phyloP scores from a whole-genome alignment of 2,329 filamentous ascomycete species.

The Tolypocladium ophioglossoides region DNA sequence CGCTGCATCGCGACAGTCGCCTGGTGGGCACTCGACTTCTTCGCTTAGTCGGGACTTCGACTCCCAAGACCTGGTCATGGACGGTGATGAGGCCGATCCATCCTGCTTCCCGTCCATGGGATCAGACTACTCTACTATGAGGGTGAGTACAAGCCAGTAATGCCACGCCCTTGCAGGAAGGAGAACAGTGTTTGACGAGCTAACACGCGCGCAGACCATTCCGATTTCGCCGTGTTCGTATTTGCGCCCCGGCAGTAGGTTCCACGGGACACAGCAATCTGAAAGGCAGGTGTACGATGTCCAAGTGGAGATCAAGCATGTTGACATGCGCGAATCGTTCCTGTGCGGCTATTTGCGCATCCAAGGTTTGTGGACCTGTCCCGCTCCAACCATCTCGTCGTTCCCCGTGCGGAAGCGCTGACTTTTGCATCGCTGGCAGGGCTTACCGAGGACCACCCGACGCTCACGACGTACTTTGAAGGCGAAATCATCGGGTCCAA shows the following conservation, averaged over 20 bases:
- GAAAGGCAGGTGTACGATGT: conserved; percentile 91
- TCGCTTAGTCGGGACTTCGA: conserved; percentile 10
- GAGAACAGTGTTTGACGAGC: not conserved
- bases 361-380: conserved; percentile 51
- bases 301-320: conserved; percentile 92
- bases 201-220: conserved; percentile 41
- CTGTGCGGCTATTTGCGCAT: conserved; percentile 93
- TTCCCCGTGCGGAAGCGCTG: not conserved
- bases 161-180: not conserved
- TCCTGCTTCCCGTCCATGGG: conserved; percentile 26
- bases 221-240: conserved; percentile 78
- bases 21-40: conserved; percentile 5
- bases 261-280: conserved; percentile 84
- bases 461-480: conserved; percentile 96
- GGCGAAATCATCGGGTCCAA: conserved; percentile 95
- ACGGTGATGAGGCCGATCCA: conserved; percentile 15
- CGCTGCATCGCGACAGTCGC: not conserved
- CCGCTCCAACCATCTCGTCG: not conserved
- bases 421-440: conserved; percentile 38
- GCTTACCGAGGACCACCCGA: conserved; percentile 89
- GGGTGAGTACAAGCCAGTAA: conserved; percentile 17
- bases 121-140: conserved; percentile 23
- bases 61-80: conserved; percentile 11
- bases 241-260: conserved; percentile 77
- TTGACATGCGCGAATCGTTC: conserved; percentile 88